A percentile compares a stretch with the other conserved stretches of the same genome.
phyloP scores from a whole-genome alignment of 257 asterid genomes.

The Dorcoceras hygrometricum region DNA sequence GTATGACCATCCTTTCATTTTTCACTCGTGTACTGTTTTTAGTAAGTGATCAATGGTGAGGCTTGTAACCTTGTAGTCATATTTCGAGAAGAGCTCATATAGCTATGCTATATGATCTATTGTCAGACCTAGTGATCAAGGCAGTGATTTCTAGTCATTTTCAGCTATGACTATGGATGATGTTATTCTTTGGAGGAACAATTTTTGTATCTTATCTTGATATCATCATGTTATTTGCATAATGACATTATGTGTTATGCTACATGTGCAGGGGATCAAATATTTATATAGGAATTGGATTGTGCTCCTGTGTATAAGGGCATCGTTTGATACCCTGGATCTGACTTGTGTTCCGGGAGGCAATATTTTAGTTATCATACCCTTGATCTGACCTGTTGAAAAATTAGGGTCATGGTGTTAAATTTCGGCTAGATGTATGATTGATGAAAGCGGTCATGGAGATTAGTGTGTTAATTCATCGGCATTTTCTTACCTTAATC shows the following conservation, averaged over 20 bases:
- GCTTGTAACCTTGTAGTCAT: not conserved
- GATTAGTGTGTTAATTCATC: not conserved
- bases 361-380: not conserved
- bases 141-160: slow-evolving; percentile 3
- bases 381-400: not conserved
- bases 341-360: too few species aligned
- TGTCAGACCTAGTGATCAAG: not conserved
- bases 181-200: not conserved
- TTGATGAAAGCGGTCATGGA: not conserved
- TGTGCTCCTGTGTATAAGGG: not conserved
- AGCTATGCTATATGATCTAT: not conserved
- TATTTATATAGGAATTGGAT: not conserved
- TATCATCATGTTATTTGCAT: not conserved
- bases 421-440: not conserved
- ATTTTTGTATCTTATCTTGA: not conserved
- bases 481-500: not conserved
- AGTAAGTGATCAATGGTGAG: not conserved
- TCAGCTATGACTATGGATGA: not conserved
- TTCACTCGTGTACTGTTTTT: not conserved
- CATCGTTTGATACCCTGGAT: not conserved
- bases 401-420: not conserved
- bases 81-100: not conserved
- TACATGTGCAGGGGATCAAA: not conserved
- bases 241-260: not conserved
- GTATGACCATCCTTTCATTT: slow-evolving; percentile 37